A percentile compares a stretch with the other conserved stretches of the same genome.
These are phyloP conservation scores for Amanita polypyramis DNA, from an alignment of 768 basidiomycete species.

Conservation along the genomic window DNA sequence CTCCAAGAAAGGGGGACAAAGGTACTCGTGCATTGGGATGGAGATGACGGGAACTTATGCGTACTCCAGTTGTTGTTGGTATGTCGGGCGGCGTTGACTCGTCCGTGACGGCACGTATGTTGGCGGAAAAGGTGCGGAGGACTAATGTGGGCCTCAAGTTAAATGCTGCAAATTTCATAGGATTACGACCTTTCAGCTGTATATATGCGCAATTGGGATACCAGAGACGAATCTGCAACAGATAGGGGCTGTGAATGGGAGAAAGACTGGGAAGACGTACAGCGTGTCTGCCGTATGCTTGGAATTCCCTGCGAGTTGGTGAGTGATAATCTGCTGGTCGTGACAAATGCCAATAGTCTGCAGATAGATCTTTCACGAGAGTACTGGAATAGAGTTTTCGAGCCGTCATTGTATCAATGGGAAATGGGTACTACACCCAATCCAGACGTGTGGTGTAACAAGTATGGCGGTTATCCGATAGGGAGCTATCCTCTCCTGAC, in stretches of 20 bases:
- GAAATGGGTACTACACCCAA: slow-evolving; percentile 77
- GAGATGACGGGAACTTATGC: not conserved
- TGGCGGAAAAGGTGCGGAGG: slow-evolving; percentile 50
- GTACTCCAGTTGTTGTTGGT: slow-evolving; percentile 63
- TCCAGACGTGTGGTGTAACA: slow-evolving; percentile 90
- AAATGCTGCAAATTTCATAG: slow-evolving; percentile 21
- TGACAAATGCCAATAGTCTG: slow-evolving; percentile 2
- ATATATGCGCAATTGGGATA: slow-evolving; percentile 97
- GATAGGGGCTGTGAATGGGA: slow-evolving; percentile 94
- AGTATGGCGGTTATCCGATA: slow-evolving; percentile 25
- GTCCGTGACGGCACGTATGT: slow-evolving; percentile 72
- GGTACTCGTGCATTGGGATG: not conserved
- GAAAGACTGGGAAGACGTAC: slow-evolving; percentile 89
- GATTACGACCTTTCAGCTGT: slow-evolving; percentile 79
- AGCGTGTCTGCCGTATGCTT: slow-evolving; percentile 60
- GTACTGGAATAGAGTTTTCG: slow-evolving; percentile 89
- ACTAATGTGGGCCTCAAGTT: not conserved
- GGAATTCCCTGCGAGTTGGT: slow-evolving; percentile 74
- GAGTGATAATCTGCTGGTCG: slow-evolving; percentile 9
- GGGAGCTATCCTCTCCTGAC: not conserved
- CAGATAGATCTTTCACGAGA: slow-evolving; percentile 83
- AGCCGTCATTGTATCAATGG: slow-evolving; percentile 75
- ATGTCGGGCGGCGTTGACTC: slow-evolving; percentile 98
- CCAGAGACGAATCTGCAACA: slow-evolving; percentile 66
- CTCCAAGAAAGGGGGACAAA: slow-evolving; percentile 11